Evolutionary conservation across 1,139 yeast species (phyloP).

Genomic region (Sugiyamaella novakii): DNA sequence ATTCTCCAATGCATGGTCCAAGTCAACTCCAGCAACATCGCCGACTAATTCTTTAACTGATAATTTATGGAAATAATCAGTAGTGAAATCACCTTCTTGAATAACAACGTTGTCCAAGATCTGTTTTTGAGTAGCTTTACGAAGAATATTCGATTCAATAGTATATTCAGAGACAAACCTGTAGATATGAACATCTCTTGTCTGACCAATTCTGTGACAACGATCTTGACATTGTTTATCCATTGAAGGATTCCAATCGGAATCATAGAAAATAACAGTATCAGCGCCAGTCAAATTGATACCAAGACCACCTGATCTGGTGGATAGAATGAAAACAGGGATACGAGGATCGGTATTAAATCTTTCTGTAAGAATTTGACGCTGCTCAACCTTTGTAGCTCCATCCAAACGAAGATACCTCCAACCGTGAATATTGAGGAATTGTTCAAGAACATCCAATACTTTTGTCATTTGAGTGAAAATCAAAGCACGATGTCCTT

Average conservation of each 20-base stretch:
- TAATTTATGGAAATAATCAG: conserved; percentile 88
- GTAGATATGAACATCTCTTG: conserved; percentile 95
- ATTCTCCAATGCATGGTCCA: conserved; percentile 45
- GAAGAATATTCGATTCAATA: conserved; percentile 90
- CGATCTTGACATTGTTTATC: conserved; percentile 99
- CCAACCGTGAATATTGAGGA: conserved; percentile 91
- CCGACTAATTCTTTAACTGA: conserved; percentile 88
- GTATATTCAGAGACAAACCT: conserved; percentile 95
- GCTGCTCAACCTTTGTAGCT: conserved; percentile 94
- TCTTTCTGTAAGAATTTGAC: conserved; percentile 90
- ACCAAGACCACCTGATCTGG: conserved; percentile 98
- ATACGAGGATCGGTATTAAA: conserved; percentile 85
- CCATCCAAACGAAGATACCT: conserved; percentile 96
- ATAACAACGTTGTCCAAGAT: conserved; percentile 94
- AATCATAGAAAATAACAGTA: conserved; percentile 97
- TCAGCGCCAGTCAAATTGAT: conserved; percentile 98
- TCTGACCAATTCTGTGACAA: conserved; percentile 98
- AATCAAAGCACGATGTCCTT: conserved; percentile 91
- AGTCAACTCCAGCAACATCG: conserved; percentile 45
- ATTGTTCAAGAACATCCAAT: conserved; percentile 88
- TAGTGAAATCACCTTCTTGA: conserved; percentile 97
- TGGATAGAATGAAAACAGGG: conserved; percentile 89
- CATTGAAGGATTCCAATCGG: conserved; percentile 99
- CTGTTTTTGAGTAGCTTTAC: conserved; percentile 93
- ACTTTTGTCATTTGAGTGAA: conserved; percentile 99